These are phyloP conservation scores for Epichloe sp. DNA, from an alignment of 2,329 filamentous ascomycete species.

Conservation along the genomic window DNA sequence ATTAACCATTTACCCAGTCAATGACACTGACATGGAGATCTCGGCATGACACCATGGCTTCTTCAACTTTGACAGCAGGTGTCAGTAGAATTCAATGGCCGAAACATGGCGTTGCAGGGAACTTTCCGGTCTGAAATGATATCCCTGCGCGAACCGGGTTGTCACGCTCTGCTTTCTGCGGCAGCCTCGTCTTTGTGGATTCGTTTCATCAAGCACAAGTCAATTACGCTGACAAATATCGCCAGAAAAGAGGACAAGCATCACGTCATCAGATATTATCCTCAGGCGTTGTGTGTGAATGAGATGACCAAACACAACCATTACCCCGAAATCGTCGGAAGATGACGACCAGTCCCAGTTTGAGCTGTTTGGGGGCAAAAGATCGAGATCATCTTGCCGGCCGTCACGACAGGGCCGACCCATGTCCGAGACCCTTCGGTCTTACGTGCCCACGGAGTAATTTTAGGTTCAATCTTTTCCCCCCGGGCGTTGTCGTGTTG, in stretches of 20 bases:
- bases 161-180: neutral
- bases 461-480: neutral
- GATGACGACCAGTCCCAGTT: neutral
- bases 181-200: neutral
- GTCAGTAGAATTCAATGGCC: neutral
- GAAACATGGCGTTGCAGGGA: neutral
- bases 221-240: neutral
- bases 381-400: neutral
- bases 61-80: neutral
- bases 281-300: neutral
- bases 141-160: neutral
- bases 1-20: no score
- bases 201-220: neutral
- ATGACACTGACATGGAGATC: no score
- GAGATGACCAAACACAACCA: neutral
- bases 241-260: neutral
- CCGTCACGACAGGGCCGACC: neutral
- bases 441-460: neutral
- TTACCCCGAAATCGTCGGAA: neutral
- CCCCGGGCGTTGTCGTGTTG: neutral
- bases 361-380: neutral
- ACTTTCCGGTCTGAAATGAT: neutral
- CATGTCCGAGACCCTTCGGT: neutral
- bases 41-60: no score
- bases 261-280: neutral